Evolutionary conservation across 2,329 filamentous ascomycete species (phyloP).

Genomic region (Paecilomyces fulvus): DNA sequence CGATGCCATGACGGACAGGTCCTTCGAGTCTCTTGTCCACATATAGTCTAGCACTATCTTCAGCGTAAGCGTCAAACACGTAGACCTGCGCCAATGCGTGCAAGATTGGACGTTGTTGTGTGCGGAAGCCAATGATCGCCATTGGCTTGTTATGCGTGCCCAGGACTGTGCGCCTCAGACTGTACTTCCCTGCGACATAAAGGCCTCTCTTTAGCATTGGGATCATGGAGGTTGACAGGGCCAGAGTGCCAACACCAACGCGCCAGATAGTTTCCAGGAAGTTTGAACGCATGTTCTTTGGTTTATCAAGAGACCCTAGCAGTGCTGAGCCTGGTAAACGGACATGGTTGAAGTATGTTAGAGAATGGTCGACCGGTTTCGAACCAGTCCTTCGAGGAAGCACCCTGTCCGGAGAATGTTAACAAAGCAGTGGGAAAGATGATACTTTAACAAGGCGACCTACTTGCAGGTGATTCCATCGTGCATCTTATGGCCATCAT

Average conservation of each 20-base stretch:
- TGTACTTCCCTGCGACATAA: constrained; percentile 13
- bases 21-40: not conserved
- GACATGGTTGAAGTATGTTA: constrained; percentile 28
- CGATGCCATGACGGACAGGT: constrained; percentile 5
- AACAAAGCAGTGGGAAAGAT: not conserved
- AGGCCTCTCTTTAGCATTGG: constrained; percentile 12
- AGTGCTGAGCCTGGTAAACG: constrained; percentile 16
- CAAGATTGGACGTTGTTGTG: constrained; percentile 17
- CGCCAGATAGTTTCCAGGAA: constrained; percentile 18
- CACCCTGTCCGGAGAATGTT: not conserved
- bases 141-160: constrained; percentile 4
- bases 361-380: constrained; percentile 21
- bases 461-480: constrained; percentile 19
- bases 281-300: constrained; percentile 12
- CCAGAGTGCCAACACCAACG: constrained; percentile 10
- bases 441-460: not conserved
- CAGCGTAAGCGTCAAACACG: constrained; percentile 11
- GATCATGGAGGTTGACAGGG: constrained; percentile 7
- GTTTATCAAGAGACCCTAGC: constrained; percentile 13
- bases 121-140: constrained; percentile 15
- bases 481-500: constrained; percentile 15
- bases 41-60: constrained; percentile 1
- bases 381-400: constrained; percentile 14
- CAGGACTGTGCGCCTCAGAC: constrained; percentile 10
- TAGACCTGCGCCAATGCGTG: constrained; percentile 12